Evolutionary conservation across 768 basidiomycete genomes (phyloP).

Genomic region (Phaeolepiota aurea): DNA sequence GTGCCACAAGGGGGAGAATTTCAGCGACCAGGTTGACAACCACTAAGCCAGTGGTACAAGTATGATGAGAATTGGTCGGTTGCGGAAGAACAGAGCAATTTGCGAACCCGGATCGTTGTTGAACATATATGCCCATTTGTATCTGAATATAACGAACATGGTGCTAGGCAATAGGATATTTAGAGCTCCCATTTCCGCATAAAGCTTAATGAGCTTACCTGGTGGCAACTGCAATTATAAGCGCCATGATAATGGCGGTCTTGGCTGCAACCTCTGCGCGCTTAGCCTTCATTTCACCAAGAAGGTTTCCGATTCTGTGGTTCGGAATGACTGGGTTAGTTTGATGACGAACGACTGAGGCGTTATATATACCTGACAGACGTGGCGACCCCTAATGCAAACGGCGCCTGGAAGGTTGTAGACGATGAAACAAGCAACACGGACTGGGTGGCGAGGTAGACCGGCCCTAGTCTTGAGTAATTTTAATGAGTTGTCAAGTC

Average conservation of each 20-base stretch:
- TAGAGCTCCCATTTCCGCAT: constrained; percentile 1
- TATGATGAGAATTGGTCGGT: constrained; percentile 1
- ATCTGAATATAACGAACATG: constrained; percentile 51
- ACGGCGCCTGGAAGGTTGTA: constrained; percentile 77
- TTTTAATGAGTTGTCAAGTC: not conserved
- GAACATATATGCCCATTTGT: constrained; percentile 68
- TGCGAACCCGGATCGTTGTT: constrained; percentile 53
- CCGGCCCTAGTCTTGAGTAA: constrained; percentile 58
- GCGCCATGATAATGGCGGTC: constrained; percentile 56
- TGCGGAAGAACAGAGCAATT: not conserved
- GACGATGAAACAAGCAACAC: constrained; percentile 73
- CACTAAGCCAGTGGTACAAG: constrained; percentile 26
- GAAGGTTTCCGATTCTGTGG: constrained; percentile 84
- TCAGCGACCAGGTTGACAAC: constrained; percentile 53
- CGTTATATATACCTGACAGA: constrained; percentile 61
- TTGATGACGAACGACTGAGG: constrained; percentile 1
- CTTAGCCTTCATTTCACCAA: constrained; percentile 70
- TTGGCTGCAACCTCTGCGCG: constrained; percentile 66
- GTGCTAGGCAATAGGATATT: constrained; percentile 14
- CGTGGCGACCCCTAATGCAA: constrained; percentile 71
- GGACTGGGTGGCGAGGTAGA: constrained; percentile 80
- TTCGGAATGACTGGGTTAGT: constrained; percentile 30
- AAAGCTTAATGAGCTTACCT: constrained; percentile 28
- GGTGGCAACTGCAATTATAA: constrained; percentile 56
- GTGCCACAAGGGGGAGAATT: constrained; percentile 67